These are phyloP conservation scores for Taphrina pruni DNA, from an alignment of 1,139 yeast species.

Conservation along the genomic window DNA sequence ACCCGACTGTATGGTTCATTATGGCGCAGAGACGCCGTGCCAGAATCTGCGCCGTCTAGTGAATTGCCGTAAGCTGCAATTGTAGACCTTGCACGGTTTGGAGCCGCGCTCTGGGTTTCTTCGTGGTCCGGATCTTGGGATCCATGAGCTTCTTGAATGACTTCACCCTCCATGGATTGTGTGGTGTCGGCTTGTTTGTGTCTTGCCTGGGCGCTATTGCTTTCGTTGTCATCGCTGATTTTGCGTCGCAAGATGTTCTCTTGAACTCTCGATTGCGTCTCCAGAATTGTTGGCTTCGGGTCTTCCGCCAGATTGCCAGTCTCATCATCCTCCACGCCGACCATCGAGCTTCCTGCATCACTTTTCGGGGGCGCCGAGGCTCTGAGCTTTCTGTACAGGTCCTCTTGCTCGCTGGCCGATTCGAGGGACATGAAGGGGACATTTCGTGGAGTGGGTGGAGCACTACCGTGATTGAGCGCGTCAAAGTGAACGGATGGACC, in stretches of 20 bases:
- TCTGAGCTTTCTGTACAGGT: constrained; percentile 33
- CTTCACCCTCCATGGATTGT: constrained; percentile 2
- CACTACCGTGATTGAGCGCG: constrained; percentile 2
- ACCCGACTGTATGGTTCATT: background rate
- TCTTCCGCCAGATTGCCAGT: constrained; percentile 32
- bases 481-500: constrained; percentile 33
- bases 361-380: constrained; percentile 38
- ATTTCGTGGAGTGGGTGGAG: constrained; percentile 36
- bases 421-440: constrained; percentile 32
- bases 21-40: background rate
- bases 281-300: constrained; percentile 31
- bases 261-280: constrained; percentile 32
- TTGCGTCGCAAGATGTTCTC: constrained; percentile 35
- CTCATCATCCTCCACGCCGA: constrained; percentile 34
- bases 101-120: background rate
- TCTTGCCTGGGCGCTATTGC: background rate
- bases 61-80: constrained; percentile 33
- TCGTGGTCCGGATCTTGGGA: background rate
- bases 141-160: background rate
- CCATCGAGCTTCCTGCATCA: constrained; percentile 40
- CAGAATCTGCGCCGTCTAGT: constrained; percentile 12
- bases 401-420: constrained; percentile 33
- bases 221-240: constrained; percentile 38
- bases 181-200: background rate
- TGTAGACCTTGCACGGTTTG: background rate